phyloP scores from a whole-genome alignment of 2,329 filamentous ascomycete genomes.

The Curvularia hawaiiensis region DNA sequence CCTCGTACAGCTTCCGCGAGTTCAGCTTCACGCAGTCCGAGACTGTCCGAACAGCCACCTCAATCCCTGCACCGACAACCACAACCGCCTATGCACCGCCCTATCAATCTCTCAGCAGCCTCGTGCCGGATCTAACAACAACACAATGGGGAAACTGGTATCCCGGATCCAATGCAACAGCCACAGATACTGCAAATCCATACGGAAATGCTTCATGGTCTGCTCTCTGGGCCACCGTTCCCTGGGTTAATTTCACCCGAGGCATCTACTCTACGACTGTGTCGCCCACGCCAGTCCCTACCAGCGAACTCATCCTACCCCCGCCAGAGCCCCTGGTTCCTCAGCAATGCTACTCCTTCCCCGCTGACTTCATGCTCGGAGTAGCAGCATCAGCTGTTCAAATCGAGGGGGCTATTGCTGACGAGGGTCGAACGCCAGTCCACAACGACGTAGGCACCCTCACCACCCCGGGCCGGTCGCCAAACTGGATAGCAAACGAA shows the following conservation, averaged over 20 bases:
- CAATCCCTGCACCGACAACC: constrained; percentile 39
- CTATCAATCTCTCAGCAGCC: constrained; percentile 41
- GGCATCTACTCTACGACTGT: constrained; percentile 59
- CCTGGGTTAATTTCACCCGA: constrained; percentile 45
- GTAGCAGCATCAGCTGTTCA: constrained; percentile 37
- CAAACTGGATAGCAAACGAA: constrained; percentile 50
- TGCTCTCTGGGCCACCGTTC: constrained; percentile 44
- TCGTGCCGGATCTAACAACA: constrained; percentile 45
- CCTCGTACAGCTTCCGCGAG: constrained; percentile 37
- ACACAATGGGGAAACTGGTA: constrained; percentile 53
- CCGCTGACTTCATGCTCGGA: constrained; percentile 51
- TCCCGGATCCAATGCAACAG: constrained; percentile 40
- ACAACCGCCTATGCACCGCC: constrained; percentile 46
- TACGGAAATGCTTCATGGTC: constrained; percentile 51
- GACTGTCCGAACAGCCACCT: constrained; percentile 48
- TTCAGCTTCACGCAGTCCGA: constrained; percentile 49
- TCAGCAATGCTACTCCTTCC: constrained; percentile 57
- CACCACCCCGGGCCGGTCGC: constrained; percentile 10
- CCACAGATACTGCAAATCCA: constrained; percentile 43
- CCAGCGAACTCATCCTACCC: constrained; percentile 60
- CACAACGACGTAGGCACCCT: constrained; percentile 26
- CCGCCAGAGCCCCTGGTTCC: constrained; percentile 58
- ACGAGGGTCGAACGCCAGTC: constrained; percentile 35
- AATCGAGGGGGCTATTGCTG: constrained; percentile 41
- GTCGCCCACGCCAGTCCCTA: constrained; percentile 60